Percentiles rank a stretch among this genome's conserved stretches.
Conservation (phyloP, 305 asterid genomes). For the Salvia sclarea region DNA sequence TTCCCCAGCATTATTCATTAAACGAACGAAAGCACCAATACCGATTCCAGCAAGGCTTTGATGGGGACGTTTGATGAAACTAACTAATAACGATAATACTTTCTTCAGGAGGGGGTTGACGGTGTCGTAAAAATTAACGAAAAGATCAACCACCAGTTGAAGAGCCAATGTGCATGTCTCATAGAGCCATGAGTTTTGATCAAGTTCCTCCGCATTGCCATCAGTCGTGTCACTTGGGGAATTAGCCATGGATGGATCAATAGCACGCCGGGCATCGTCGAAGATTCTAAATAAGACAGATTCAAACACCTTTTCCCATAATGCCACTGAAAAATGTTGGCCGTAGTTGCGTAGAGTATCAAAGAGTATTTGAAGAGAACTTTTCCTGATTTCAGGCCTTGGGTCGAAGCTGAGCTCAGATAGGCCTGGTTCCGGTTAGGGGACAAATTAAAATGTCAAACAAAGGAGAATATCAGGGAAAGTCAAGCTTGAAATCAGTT, state of each 20-base stretch:
- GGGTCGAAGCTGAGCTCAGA: slow-evolving; percentile 98
- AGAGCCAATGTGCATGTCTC: slow-evolving; percentile 99
- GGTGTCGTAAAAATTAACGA: slow-evolving; percentile 85
- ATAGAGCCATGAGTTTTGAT: slow-evolving; percentile 94
- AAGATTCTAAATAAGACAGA: slow-evolving; percentile 92
- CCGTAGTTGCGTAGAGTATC: slow-evolving; percentile 95
- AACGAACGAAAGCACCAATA: slow-evolving; percentile 95
- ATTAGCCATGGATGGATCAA: slow-evolving; percentile 78
- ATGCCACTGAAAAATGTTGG: slow-evolving; percentile 79
- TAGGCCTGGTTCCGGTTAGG: slow-evolving; percentile 55
- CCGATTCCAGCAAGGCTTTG: slow-evolving; percentile 98
- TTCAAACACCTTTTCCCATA: slow-evolving; percentile 98
- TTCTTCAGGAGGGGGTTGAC: slow-evolving; percentile 89
- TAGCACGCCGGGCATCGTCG: slow-evolving; percentile 87
- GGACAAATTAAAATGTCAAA: slow-evolving; percentile 2
- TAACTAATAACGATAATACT: slow-evolving; percentile 75
- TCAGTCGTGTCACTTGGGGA: slow-evolving; percentile 49
- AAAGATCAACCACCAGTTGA: slow-evolving; percentile 96
- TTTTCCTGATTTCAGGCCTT: slow-evolving; percentile 91
- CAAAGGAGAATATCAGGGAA: slow-evolving; percentile 20
- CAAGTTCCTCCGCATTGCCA: slow-evolving; percentile 69
- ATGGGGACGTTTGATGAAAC: slow-evolving; percentile 94
- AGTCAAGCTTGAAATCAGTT: slow-evolving; percentile 16
- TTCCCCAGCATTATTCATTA: slow-evolving; percentile 93
- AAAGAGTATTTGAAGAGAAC: slow-evolving; percentile 92